A percentile compares a stretch with the other conserved stretches of the same genome.
phyloP scores from a whole-genome alignment of 768 basidiomycete species.

The Suillus fuscotomentosus region DNA sequence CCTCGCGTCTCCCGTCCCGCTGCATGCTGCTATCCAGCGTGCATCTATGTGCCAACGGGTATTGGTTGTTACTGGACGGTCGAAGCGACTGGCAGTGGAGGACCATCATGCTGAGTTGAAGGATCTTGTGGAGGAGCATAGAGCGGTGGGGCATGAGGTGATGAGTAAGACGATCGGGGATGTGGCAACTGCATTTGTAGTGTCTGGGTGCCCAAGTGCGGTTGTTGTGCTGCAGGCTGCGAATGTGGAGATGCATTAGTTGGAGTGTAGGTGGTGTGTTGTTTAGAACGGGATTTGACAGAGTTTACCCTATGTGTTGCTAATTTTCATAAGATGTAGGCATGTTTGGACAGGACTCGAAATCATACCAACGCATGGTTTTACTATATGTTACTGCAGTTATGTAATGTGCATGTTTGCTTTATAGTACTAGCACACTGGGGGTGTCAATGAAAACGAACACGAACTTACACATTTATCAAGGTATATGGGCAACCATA shows the following conservation, averaged over 20 bases:
- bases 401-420: not conserved
- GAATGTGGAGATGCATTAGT: conserved; percentile 20
- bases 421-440: not conserved
- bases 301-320: not conserved
- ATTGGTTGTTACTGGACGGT: conserved; percentile 71
- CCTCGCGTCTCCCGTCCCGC: conserved; percentile 51
- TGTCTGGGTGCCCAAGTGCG: conserved; percentile 47
- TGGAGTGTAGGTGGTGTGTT: not conserved
- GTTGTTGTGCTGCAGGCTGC: conserved; percentile 72
- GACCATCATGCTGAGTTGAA: conserved; percentile 72
- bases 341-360: not conserved
- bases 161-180: conserved; percentile 86
- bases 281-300: not conserved
- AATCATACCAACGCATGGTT: not conserved
- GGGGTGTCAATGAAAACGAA: not conserved
- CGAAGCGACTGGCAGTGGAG: conserved; percentile 69
- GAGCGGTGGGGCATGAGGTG: conserved; percentile 16
- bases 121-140: conserved; percentile 48
- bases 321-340: not conserved
- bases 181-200: conserved; percentile 77
- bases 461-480: not conserved
- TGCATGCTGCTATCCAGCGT: conserved; percentile 53
- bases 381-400: not conserved
- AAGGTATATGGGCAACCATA: not conserved
- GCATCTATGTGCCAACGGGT: conserved; percentile 37